Base-by-base conservation (phyloP, 2,329 filamentous ascomycete species). In the Rutstroemia sp. region DNA sequence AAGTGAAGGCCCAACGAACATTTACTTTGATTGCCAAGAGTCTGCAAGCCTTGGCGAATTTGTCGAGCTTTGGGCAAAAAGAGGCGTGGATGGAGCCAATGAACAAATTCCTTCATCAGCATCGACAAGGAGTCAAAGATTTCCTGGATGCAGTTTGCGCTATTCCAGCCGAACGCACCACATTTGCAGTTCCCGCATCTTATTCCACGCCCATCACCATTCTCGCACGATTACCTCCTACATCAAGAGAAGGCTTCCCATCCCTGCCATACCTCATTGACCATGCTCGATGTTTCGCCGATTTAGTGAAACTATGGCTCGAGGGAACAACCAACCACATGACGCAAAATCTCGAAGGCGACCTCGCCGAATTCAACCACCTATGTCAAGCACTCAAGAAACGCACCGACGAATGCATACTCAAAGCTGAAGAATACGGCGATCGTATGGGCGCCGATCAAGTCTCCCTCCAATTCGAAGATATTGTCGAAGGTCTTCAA, bases 31-130 rank as follows among this genome's bases (percentile, higher is more conserved):
- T 97, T 58, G 90, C 92, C 23, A 97, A 97, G 72, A 89, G 88
- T 1, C 76, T 97, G 8, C 92, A 96, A 72, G 92, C 90, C 16
- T 78, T 97, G 57, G 90, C 91, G 17, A 96, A 96, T 69, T 79
- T 96, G 72, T 89, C 89, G 2, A 90, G 84, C 0, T 96, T 96
- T 68, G 92, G 92, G 42, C 92, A 88, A 68, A 95, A 96, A 69
- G 92, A 97, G 71, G 84, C 87, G n/a, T 97, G 91, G 90, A 96
- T 97, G 92, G 92, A 96, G 73, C 91, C 91, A 0, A 97, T 97
- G 92, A 97, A 96, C 68, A 82, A 81, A 45, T 96, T 96, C 65
- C 75, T 97, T 39, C 79, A 78, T 8, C 77, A 82, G 1, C 86
- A 95, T 66, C 83, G 91, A 19, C 80, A 86, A 64, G 82, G 88